Conservation (phyloP, 805 yeast species). For the Candida takata region DNA sequence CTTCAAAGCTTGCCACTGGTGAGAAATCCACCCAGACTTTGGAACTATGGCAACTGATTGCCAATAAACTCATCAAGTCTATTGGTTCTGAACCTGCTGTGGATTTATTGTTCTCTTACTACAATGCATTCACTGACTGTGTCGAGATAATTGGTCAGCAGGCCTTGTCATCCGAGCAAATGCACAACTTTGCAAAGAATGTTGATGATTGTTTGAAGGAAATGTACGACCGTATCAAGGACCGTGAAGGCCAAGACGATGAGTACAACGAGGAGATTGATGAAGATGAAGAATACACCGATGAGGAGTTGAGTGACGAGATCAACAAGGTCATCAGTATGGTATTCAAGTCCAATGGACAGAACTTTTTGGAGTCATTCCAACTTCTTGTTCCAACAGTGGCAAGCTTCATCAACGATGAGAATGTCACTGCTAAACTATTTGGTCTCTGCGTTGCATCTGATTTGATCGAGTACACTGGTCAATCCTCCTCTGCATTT, state of each 20-base stretch:
- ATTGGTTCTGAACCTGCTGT: constrained; percentile 75
- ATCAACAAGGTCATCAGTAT: constrained; percentile 68
- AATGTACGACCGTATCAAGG: constrained; percentile 61
- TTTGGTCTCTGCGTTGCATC: constrained; percentile 77
- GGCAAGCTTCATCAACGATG: constrained; percentile 54
- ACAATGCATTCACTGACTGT: constrained; percentile 61
- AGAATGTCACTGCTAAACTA: constrained; percentile 57
- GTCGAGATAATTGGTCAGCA: constrained; percentile 61
- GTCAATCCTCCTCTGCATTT: constrained; percentile 56
- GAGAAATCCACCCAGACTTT: constrained; percentile 50
- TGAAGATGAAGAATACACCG: constrained; percentile 77
- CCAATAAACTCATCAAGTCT: constrained; percentile 59
- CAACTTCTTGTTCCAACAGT: constrained; percentile 58
- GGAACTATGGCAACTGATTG: constrained; percentile 64
- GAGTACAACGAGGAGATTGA: constrained; percentile 84
- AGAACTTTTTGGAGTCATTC: constrained; percentile 56
- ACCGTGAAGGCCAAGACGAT: constrained; percentile 70
- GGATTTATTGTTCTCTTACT: constrained; percentile 74
- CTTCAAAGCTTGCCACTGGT: constrained; percentile 46
- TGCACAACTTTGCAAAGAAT: constrained; percentile 50
- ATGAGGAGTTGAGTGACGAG: constrained; percentile 85
- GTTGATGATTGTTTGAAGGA: constrained; percentile 57
- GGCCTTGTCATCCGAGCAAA: constrained; percentile 47
- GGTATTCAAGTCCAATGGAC: constrained; percentile 56
- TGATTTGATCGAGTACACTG: constrained; percentile 76